phyloP scores from a whole-genome alignment of 2,329 filamentous ascomycete species.

The Aspergillus texensis region DNA sequence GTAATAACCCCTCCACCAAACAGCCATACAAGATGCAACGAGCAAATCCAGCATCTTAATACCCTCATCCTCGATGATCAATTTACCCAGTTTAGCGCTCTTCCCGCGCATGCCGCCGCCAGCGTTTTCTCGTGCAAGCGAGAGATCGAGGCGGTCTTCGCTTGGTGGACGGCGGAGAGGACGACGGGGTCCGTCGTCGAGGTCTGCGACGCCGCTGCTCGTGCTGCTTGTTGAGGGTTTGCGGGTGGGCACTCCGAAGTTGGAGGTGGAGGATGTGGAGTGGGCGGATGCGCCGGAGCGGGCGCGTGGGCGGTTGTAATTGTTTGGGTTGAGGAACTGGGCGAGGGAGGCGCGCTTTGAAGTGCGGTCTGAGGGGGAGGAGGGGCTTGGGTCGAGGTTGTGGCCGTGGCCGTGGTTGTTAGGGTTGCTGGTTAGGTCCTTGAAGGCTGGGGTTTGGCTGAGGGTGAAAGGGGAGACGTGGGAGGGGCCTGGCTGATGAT shows the following conservation, averaged over 20 bases:
- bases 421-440: slow-evolving; percentile 12
- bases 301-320: slow-evolving; percentile 30
- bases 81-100: slow-evolving; percentile 88
- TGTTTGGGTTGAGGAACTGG: slow-evolving; percentile 35
- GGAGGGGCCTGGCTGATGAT: slow-evolving; percentile 28
- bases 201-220: slow-evolving; percentile 28
- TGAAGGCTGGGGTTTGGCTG: slow-evolving; percentile 21
- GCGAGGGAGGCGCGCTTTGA: slow-evolving; percentile 36
- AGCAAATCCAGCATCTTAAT: slow-evolving; percentile 94
- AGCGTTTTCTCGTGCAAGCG: slow-evolving; percentile 77
- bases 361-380: slow-evolving; percentile 10
- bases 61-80: slow-evolving; percentile 86
- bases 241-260: slow-evolving; percentile 26
- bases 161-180: slow-evolving; percentile 32
- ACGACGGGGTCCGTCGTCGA: slow-evolving; percentile 17
- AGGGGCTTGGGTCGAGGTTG: neutral
- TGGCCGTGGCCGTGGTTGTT: slow-evolving; percentile 2
- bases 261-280: slow-evolving; percentile 16
- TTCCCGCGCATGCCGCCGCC: slow-evolving; percentile 85
- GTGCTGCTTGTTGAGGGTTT: slow-evolving; percentile 34
- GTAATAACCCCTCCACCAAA: slow-evolving; percentile 78
- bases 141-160: slow-evolving; percentile 65
- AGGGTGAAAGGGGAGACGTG: slow-evolving; percentile 27
- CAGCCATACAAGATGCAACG: slow-evolving; percentile 84
- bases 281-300: slow-evolving; percentile 27